These are phyloP conservation scores for Hanseniaspora occidentalis DNA, from an alignment of 805 yeast genomes.

Conservation along the genomic window DNA sequence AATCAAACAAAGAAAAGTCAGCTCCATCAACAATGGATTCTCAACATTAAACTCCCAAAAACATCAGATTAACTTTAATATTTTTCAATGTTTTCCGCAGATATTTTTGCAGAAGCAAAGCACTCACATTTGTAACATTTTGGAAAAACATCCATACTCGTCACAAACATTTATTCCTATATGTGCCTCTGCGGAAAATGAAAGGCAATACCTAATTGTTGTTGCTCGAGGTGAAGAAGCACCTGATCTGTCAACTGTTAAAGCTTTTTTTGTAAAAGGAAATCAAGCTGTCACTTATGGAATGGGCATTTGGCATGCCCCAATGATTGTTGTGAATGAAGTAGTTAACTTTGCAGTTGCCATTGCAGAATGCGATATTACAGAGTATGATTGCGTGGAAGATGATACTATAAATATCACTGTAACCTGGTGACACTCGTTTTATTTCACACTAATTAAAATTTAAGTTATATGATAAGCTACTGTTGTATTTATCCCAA, in stretches of 20 bases:
- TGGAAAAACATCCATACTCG: slow-evolving; percentile 82
- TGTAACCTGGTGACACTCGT: no score
- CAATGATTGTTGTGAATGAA: slow-evolving; percentile 40
- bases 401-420: slow-evolving; percentile 5
- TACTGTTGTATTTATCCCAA: no score
- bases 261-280: slow-evolving; percentile 67
- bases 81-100: slow-evolving; percentile 5
- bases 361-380: not conserved
- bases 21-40: slow-evolving; percentile 2
- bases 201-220: slow-evolving; percentile 60
- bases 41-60: not conserved
- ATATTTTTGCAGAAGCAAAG: slow-evolving; percentile 3
- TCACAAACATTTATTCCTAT: slow-evolving; percentile 89
- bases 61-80: slow-evolving; percentile 4
- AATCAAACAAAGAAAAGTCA: slow-evolving; percentile 4
- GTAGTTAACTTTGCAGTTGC: slow-evolving; percentile 6
- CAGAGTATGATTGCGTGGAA: not conserved
- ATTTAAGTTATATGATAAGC: not conserved
- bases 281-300: slow-evolving; percentile 88
- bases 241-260: slow-evolving; percentile 50
- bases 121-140: slow-evolving; percentile 45
- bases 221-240: slow-evolving; percentile 46
- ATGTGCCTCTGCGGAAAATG: slow-evolving; percentile 55
- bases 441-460: no score
- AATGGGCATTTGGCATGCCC: slow-evolving; percentile 80